Evolutionary conservation across 768 basidiomycete genomes (phyloP), one percentile per base, ranked within the genome.

Genomic region (Arthromyces matolae): DNA sequence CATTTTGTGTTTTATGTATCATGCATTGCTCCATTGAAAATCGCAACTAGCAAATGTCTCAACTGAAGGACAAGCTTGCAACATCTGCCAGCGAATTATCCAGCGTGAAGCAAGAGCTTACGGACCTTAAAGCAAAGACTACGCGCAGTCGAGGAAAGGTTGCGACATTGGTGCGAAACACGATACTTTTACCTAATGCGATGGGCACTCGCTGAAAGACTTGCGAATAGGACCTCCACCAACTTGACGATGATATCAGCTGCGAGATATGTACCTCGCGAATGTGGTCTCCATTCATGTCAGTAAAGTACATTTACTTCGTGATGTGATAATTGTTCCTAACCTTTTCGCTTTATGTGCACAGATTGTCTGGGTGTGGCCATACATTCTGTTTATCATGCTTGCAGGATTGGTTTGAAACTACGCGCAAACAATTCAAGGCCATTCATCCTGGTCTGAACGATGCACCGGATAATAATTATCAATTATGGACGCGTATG

Each of bases 201-300:
- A 37, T 28, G 37, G 33, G 38, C 13, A 39, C 47, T n/a, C n/a
- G n/a, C 29, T 42, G 31, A 53, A 20, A 13, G 13, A 34, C n/a
- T n/a, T 39, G 27, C 9, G 19, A 35, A 10, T 38, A 81, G 80
- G 67, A 75, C 50, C 20, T 65, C n/a, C 54, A 63, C 0, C 55
- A 73, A 28, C 50, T 88, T 0, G 78, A 80, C 24, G 84, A 86
- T 20, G 57, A 71, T 37, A 60, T 80, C 10, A 71, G 64, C 33
- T 89, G 86, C 58, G 83, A 83, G 49, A 77, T 89, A 33, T 89
- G 86, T 60, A 72, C 77, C 0, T 49, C 64, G 33, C 73, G 73
- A 48, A 79, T 88, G 78, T 85, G 83, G 81, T 67, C 69, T 7
- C 86, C 86, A 0, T 83, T 78, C 55, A 71, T 75, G 86, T 87